Evolutionary conservation across 805 yeast species (phyloP), one percentile per base, ranked within the genome.

Genomic region (Pichia heedii): DNA sequence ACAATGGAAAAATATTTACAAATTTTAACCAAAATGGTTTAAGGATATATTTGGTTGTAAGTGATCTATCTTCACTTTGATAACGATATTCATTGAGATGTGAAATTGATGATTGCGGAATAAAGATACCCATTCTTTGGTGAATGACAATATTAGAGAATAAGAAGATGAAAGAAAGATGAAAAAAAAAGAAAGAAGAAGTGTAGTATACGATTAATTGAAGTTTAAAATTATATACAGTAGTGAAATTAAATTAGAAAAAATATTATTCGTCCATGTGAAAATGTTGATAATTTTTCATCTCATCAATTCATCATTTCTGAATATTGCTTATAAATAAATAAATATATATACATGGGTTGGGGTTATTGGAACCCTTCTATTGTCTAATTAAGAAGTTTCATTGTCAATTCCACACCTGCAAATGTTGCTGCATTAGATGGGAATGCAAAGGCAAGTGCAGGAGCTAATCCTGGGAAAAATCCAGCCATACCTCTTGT

Each of bases 371-470:
- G n/a, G n/a, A n/a, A n/a, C n/a, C n/a, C n/a, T n/a, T n/a, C n/a
- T n/a, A n/a, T n/a, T n/a, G n/a, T n/a, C n/a, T 29, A 39, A 20
- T 30, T 24, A 43, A 60, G 48, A 26, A 58, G 48, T n/a, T 50
- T 51, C 47, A 55, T 55, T 3, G 95, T 85, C 45, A 89, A 57
- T 62, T 90, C 98, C 24, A 90, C 97, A 38, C 97, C 98, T 30
- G 87, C 74, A 68, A 90, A 90, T 3, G 97, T 89, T 9, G 98
- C 97, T n/a, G 98, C 98, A 64, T 93, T 90, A 20, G 97, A 97
- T 3, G 97, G 97, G 82, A 93, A 90, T 34, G 95, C 81, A 63
- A 97, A 76, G 22, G 87, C 77, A 57, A 90, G 68, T 2, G 97
- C 97, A 6, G 98, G 97, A 0, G 96, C 97, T 21, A 90, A 72